Conservation (phyloP, 352 stramenopile genomes). For the Globisporangium iwayamae region DNA sequence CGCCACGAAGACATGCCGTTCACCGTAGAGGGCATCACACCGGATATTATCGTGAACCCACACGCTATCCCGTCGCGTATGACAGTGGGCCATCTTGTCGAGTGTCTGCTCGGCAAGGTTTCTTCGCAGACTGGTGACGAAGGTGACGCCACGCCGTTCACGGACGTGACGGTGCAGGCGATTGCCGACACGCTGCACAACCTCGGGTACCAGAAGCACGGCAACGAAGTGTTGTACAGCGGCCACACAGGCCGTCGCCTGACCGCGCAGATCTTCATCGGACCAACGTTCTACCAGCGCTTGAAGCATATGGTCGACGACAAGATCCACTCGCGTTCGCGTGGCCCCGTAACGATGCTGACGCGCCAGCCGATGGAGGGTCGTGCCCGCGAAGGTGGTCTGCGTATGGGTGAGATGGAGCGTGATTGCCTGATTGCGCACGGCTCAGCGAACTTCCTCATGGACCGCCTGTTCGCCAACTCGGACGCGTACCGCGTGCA, state of each 20-base stretch:
- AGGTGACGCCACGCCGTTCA: constrained; percentile 99
- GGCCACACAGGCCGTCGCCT: constrained; percentile 97
- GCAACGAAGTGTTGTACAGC: constrained; percentile 99
- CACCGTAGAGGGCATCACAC: constrained; percentile 97
- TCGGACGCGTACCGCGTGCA: constrained; percentile 99
- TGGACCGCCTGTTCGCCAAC: constrained; percentile 99
- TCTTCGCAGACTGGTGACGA: constrained; percentile 96
- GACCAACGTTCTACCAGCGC: constrained; percentile 99
- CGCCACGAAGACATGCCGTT: constrained; percentile 99
- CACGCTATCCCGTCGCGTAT: constrained; percentile 99
- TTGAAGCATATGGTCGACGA: constrained; percentile 99
- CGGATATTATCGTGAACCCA: constrained; percentile 99
- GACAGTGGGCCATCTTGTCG: constrained; percentile 99
- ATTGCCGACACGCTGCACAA: constrained; percentile 94
- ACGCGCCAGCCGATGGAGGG: constrained; percentile 99
- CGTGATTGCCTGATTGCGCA: constrained; percentile 99
- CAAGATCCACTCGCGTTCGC: constrained; percentile 98
- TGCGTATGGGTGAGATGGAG: constrained; percentile 99
- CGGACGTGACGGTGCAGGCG: constrained; percentile 96
- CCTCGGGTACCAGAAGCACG: constrained; percentile 98
- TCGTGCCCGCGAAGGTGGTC: constrained; percentile 95
- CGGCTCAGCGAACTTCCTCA: constrained; percentile 98
- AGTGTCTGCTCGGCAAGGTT: constrained; percentile 99
- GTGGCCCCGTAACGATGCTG: constrained; percentile 95
- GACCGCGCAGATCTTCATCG: constrained; percentile 98